Base-by-base conservation (phyloP, 2,329 filamentous ascomycete species). In the Pseudogymnoascus sp. region DNA sequence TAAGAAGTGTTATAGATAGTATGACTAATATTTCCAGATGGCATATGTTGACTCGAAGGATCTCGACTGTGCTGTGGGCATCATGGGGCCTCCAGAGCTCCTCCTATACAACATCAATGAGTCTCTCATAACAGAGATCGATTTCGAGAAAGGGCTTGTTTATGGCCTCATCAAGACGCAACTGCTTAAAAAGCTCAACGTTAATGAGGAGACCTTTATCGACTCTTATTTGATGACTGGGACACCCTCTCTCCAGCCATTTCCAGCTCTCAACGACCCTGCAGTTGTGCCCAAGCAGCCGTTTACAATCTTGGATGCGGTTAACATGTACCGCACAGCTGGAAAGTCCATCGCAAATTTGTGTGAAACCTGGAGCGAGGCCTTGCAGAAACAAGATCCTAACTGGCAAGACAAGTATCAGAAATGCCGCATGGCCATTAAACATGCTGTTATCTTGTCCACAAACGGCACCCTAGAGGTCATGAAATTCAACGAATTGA, bases 401-500 rank as follows among this genome's bases (percentile, higher is more conserved):
- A 83, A 88, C 61, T 99, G 96, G 81, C 80, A 91, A 34, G 89
- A 93, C 73, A 90, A 89, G 71, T 99, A 92, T 74, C 89, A 88
- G 72, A 93, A 90, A 74, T 91, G 91, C 21, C 87, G 88, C 66
- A 88, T 96, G 82, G 88, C 88, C 1, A 85, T 97, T 60, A 89
- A 92, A 71, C 93, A 97, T 75, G 93, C 93, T 74, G 88, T 96
- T 42, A 86, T 93, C 70, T 86, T 96, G 7, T 63, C 66, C 14
- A 63, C 63, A 56, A 64, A 69, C 42, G 95, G 95, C 42, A 86
- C 88, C 70, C 83, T 96, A 60, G 84, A 85, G 65, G 88, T 92
- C 14, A 82, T 91, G 69, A 87, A 93, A 69, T 83, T 81, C 62
- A 88, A 90, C 6, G 82, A 85, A 62, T 84, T 92, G 18, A 93